A percentile compares a stretch with the other conserved stretches of the same genome.
Evolutionary conservation across 1,284 basidiomycete genomes (phyloP).

Genomic region (Boletellus sp.): DNA sequence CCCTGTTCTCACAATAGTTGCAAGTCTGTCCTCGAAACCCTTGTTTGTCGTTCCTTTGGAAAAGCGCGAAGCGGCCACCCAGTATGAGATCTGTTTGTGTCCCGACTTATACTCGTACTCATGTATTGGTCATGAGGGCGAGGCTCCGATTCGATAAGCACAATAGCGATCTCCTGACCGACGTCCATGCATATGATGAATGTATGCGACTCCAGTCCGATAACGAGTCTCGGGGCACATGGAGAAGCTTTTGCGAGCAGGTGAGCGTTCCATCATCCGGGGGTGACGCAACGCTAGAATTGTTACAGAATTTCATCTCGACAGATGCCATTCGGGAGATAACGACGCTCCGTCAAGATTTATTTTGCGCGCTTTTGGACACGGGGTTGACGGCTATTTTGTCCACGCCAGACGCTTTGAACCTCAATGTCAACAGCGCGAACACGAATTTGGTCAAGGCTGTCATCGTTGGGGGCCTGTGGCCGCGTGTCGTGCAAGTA

Average conservation of each 20-base stretch:
- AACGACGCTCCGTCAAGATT: conserved; percentile 74
- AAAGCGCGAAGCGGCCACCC: conserved; percentile 74
- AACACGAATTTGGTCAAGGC: conserved; percentile 78
- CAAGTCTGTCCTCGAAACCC: conserved; percentile 84
- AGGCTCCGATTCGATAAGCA: conserved; percentile 63
- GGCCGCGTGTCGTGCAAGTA: conserved; percentile 75
- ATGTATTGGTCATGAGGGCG: conserved; percentile 45
- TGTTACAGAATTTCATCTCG: conserved; percentile 78
- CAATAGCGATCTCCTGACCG: conserved; percentile 87
- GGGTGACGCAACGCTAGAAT: neutral
- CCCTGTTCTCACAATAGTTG: conserved; percentile 76
- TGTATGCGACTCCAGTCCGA: conserved; percentile 54
- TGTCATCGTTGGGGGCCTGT: conserved; percentile 79
- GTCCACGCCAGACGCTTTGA: conserved; percentile 43
- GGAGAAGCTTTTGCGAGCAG: conserved; percentile 74
- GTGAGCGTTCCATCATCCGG: conserved; percentile 37
- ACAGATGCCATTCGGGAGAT: conserved; percentile 77
- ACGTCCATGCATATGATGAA: conserved; percentile 74
- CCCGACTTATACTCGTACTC: neutral
- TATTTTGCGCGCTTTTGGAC: conserved; percentile 68
- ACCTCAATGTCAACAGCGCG: conserved; percentile 56
- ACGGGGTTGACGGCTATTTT: conserved; percentile 65
- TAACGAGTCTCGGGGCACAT: conserved; percentile 44
- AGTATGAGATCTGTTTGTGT: conserved; percentile 39
- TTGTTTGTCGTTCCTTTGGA: conserved; percentile 82